Percentiles rank a stretch among this genome's conserved stretches.
These are phyloP conservation scores for Triadica sebifera DNA, from an alignment of 345 rosid species.

Conservation along the genomic window DNA sequence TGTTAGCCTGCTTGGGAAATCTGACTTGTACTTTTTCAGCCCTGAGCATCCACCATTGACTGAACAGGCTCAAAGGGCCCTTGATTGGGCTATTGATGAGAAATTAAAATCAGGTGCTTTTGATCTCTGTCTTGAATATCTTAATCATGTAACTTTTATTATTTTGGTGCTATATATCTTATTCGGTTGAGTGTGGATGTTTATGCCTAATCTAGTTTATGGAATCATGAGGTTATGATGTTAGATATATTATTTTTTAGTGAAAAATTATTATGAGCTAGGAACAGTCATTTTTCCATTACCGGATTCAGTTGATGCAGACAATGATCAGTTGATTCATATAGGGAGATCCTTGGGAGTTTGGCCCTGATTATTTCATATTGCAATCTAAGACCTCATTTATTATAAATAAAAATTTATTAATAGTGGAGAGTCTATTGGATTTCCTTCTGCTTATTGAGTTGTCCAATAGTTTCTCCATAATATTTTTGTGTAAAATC, in stretches of 20 bases:
- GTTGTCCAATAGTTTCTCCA: neutral
- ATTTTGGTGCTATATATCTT: neutral
- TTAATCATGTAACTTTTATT: neutral
- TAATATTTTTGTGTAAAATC: neutral
- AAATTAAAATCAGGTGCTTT: conserved; percentile 76
- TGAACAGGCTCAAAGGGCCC: conserved; percentile 72
- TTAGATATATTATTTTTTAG: neutral
- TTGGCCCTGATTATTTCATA: neutral
- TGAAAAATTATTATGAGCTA: neutral
- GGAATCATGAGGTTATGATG: neutral
- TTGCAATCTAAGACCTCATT: neutral
- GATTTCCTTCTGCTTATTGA: neutral
- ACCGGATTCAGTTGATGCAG: neutral
- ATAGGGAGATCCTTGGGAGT: neutral
- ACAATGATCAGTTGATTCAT: neutral
- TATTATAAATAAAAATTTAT: neutral
- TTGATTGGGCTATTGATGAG: conserved; percentile 85
- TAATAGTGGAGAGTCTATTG: neutral
- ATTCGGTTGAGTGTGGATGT: neutral
- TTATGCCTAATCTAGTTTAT: neutral
- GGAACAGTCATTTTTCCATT: neutral
- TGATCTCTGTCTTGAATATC: neutral
- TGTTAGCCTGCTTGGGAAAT: conserved; percentile 68
- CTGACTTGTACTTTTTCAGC: conserved; percentile 66
- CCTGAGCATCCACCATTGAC: conserved; percentile 90